phyloP scores from a whole-genome alignment of 2,329 filamentous ascomycete genomes.

The Parascedosporium putredinis region DNA sequence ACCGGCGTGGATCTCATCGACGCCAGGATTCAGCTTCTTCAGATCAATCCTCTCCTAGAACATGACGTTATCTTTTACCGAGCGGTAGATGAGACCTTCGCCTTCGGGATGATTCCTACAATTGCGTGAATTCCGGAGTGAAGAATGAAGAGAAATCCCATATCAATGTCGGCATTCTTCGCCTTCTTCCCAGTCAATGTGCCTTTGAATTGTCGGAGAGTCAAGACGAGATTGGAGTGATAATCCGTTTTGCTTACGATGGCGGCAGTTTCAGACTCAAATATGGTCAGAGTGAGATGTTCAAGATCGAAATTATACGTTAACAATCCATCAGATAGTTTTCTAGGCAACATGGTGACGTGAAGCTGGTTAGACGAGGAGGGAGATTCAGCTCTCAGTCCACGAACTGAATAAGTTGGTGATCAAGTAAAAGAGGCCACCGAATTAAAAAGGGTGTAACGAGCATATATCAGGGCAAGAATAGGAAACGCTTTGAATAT shows the following conservation, averaged over 20 bases:
- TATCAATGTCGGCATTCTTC: constrained; percentile 1
- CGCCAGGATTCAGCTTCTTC: constrained; percentile 1
- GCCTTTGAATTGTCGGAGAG: constrained; percentile 3
- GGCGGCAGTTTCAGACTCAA: not conserved
- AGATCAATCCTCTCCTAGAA: constrained; percentile 6
- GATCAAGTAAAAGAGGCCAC: not conserved
- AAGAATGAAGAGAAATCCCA: constrained; percentile 5
- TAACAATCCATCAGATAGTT: constrained; percentile 1
- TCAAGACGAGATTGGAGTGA: constrained; percentile 3
- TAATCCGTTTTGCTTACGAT: not conserved
- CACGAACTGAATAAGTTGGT: not conserved
- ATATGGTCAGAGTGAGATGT: not conserved
- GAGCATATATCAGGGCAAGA: too few relatives aligned
- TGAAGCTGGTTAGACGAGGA: not conserved
- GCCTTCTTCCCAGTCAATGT: not conserved
- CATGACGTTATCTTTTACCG: not conserved
- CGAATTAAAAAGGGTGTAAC: too few relatives aligned
- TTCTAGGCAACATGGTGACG: constrained; percentile 1
- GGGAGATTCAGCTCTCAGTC: too few relatives aligned
- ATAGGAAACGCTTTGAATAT: too few relatives aligned
- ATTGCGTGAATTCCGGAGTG: constrained; percentile 6
- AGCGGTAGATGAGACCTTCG: not conserved
- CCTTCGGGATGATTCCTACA: not conserved
- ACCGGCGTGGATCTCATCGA: not conserved
- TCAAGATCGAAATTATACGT: constrained; percentile 9